Conservation (phyloP, 257 asterid genomes). For the Jacaranda mimosifolia region DNA sequence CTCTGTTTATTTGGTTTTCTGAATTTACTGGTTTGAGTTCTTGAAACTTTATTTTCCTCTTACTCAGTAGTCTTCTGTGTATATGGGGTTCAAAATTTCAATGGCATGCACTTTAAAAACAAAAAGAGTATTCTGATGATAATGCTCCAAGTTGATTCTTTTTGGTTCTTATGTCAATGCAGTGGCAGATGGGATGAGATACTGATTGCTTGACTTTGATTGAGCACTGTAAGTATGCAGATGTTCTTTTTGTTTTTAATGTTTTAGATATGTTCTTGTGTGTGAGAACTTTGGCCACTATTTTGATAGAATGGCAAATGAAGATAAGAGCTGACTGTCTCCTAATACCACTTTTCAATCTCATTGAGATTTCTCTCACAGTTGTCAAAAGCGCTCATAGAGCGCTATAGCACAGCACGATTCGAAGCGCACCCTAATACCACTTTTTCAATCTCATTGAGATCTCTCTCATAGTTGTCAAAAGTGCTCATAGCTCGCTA, state of each 20-base stretch:
- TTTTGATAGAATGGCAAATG: neutral
- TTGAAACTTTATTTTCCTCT: neutral
- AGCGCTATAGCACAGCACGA: no score
- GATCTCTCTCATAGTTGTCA: no score
- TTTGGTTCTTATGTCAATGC: conserved; percentile 48
- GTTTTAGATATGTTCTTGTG: neutral
- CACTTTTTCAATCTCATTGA: no score
- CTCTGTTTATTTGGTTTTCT: no score
- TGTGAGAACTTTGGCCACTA: neutral
- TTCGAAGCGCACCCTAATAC: no score
- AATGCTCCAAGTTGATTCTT: conserved; percentile 30
- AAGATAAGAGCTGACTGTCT: neutral
- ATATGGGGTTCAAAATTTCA: neutral
- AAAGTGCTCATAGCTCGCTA: no score
- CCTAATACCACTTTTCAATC: neutral
- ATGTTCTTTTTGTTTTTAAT: neutral
- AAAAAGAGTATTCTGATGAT: conserved; percentile 7
- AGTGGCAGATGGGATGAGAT: conserved; percentile 95
- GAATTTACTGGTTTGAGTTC: conserved; percentile 7
- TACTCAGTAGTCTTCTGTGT: neutral
- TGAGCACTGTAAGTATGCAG: conserved; percentile 50
- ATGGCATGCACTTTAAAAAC: conserved; percentile 1
- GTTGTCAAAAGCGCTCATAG: no score
- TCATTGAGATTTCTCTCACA: no score
- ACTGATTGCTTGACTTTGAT: conserved; percentile 32